These are phyloP conservation scores for Pythium utonaiense DNA, from an alignment of 352 stramenopile genomes.

Conservation along the genomic window DNA sequence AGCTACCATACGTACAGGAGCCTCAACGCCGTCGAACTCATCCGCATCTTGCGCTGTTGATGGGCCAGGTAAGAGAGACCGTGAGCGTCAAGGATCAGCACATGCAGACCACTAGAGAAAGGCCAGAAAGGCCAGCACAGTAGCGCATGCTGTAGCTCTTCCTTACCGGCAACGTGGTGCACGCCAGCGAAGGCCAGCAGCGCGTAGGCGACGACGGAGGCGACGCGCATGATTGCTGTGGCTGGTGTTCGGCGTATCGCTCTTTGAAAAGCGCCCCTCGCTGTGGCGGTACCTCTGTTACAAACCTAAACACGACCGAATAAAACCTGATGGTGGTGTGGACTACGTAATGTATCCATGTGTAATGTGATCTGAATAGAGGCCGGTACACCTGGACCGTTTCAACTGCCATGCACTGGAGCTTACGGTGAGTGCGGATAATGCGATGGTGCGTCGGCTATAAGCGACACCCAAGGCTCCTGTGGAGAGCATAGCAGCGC, in stretches of 20 bases:
- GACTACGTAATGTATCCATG: slow-evolving; percentile 18
- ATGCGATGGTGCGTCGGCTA: neutral
- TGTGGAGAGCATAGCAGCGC: neutral
- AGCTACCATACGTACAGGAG: slow-evolving; percentile 11
- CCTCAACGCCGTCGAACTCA: slow-evolving; percentile 29
- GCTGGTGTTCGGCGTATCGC: neutral
- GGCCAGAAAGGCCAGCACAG: neutral
- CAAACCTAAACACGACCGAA: slow-evolving; percentile 8
- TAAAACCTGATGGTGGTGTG: slow-evolving; percentile 11
- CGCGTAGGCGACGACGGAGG: slow-evolving; percentile 21
- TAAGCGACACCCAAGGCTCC: neutral
- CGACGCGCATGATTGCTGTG: slow-evolving; percentile 19
- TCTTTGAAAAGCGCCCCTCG: slow-evolving; percentile 13
- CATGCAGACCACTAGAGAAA: neutral
- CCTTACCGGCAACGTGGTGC: slow-evolving; percentile 18
- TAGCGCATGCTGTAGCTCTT: neutral
- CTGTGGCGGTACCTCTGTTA: neutral
- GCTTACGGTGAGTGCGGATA: neutral
- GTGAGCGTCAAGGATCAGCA: neutral
- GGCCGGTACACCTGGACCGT: neutral
- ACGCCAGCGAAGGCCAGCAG: slow-evolving; percentile 18
- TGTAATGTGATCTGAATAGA: slow-evolving; percentile 9
- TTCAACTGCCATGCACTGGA: neutral
- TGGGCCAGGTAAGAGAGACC: neutral
- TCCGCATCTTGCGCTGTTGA: slow-evolving; percentile 23